Evolutionary conservation across 177 flowering plant species (phyloP).

Genomic region (Tripterygium wilfordii): DNA sequence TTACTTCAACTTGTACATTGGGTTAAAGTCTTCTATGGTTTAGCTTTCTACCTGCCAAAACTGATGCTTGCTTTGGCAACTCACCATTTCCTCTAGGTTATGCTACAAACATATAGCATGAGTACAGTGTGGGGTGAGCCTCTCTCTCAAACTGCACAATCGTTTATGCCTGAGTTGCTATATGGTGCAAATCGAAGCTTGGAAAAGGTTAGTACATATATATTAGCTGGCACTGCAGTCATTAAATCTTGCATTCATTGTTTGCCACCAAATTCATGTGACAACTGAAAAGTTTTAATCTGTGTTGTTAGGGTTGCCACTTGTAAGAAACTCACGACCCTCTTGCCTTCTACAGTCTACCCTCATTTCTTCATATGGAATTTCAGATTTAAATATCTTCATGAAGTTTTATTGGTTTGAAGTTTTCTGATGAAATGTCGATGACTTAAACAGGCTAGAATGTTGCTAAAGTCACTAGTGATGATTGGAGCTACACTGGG

Average conservation of each 20-base stretch:
- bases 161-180: slow-evolving; percentile 93
- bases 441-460: slow-evolving; percentile 64
- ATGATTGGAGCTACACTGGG: slow-evolving; percentile 76
- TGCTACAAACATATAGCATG: slow-evolving; percentile 68
- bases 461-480: slow-evolving; percentile 75
- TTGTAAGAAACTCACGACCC: too few species aligned
- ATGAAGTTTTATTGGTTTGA: slow-evolving; percentile 8
- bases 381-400: not conserved
- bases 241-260: not conserved
- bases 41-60: not conserved
- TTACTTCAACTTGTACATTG: slow-evolving; percentile 6
- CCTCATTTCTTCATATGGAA: too few species aligned
- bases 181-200: slow-evolving; percentile 66
- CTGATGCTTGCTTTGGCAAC: not conserved
- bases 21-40: not conserved
- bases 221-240: too few species aligned
- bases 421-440: too few species aligned
- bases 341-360: too few species aligned
- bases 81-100: slow-evolving; percentile 47
- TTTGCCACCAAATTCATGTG: not conserved
- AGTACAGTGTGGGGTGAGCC: slow-evolving; percentile 92
- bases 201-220: slow-evolving; percentile 46
- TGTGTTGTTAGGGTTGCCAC: too few species aligned
- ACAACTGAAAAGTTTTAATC: not conserved
- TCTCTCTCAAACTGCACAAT: slow-evolving; percentile 94